Evolutionary conservation across 139 green algal species (phyloP).

Genomic region (Dunaliella primolecta): DNA sequence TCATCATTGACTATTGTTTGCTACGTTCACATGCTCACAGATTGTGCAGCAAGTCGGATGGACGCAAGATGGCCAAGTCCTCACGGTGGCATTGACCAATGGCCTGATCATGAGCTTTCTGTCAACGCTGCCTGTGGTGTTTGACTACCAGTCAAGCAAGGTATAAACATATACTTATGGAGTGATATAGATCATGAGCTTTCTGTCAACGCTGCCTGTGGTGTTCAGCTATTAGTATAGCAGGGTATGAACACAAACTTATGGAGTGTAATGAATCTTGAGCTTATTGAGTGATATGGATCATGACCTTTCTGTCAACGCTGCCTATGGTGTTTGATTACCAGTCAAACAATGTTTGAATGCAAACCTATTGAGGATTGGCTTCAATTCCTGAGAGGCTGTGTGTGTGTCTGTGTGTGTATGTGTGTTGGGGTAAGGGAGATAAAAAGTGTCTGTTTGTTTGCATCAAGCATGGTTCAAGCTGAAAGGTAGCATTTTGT

Average conservation of each 20-base stretch:
- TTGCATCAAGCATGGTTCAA: no score
- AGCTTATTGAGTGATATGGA: no score
- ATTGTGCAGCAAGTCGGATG: conserved; percentile 45
- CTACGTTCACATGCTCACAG: conserved; percentile 4
- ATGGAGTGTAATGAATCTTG: no score
- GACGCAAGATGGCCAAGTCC: conserved; percentile 63
- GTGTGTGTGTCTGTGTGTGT: no score
- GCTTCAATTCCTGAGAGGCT: not conserved
- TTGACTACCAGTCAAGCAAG: conserved; percentile 34
- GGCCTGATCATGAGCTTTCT: conserved; percentile 57
- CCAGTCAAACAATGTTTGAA: conserved; percentile 31
- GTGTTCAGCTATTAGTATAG: conserved; percentile 47
- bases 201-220: conserved; percentile 61
- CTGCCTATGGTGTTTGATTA: conserved; percentile 60
- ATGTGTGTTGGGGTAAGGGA: no score
- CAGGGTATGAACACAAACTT: no score
- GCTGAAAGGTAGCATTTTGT: no score
- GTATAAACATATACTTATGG: no score
- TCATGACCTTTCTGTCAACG: conserved; percentile 58
- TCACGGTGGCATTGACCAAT: conserved; percentile 56
- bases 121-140: conserved; percentile 62
- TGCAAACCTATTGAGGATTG: no score
- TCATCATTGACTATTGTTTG: no score
- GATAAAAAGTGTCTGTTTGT: no score
- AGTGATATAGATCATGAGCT: conserved; percentile 50